Evolutionary conservation across 106 monocot species (phyloP), one percentile per base, ranked within the genome.

Genomic region (Xerophyta viscosa): DNA sequence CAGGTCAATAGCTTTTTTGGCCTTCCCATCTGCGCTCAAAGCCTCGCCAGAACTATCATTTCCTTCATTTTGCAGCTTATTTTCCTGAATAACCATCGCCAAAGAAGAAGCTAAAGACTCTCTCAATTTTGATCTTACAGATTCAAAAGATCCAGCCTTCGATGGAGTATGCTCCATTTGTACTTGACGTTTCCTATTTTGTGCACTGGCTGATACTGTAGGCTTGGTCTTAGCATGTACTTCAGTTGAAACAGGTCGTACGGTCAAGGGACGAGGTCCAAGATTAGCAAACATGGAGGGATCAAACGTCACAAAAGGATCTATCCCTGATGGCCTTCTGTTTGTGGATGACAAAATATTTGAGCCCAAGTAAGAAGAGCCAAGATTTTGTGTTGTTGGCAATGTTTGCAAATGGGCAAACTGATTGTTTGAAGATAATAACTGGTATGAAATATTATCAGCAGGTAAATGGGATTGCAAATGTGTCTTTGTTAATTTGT

Each of bases 91-190:
- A 43, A 45, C 76, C 47, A 80, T 36, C 29, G 64, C 50, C 37
- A 98, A 66, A 24, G 89, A 52, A 61, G 77, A 27, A 64, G 68
- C 43, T 47, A 90, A 64, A 7, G 89, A 90, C 42, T 80, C 84
- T 50, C 83, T 73, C 37, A 90, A 60, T 53, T 90, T 90, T 41
- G 72, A 67, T 29, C 89, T 90, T 23, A 90, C 80, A 25, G 65
- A 63, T 65, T 80, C 83, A 71, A 74, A 74, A 56, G 54, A 62
- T 41, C 79, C 79, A 1, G 31, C 56, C 46, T 68, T 64, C 29
- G 29, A 56, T 59, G 80, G 80, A 3, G 48, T 37, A 48, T 27
- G 26, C 24, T 60, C 66, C n/a, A 58, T 24, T 21, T 62, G 75
- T 60, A 58, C 25, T 18, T 52, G 49, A 0, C 68, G 60, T 47